phyloP scores from a whole-genome alignment of 805 yeast genomes.

The Maudiozyma barnettii region DNA sequence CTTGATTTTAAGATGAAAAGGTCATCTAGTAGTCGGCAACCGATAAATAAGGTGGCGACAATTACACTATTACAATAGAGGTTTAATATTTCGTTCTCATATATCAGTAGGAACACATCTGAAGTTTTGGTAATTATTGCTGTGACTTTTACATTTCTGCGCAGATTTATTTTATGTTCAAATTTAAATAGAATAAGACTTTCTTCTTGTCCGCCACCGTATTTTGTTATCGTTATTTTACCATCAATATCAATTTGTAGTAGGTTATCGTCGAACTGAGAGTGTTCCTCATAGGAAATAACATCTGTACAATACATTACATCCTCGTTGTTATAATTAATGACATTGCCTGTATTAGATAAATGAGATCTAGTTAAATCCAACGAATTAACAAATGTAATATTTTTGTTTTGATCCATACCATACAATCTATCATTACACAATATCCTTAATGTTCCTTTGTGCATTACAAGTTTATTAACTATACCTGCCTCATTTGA shows the following conservation, averaged over 20 bases:
- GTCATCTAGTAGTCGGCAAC: background rate
- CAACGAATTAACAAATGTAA: background rate
- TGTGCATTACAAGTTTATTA: too few species aligned
- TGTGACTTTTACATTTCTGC: too few species aligned
- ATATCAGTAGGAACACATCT: too few species aligned
- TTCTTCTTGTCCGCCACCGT: too few species aligned
- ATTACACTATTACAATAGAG: background rate
- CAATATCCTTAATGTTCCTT: too few species aligned
- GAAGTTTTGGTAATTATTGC: too few species aligned
- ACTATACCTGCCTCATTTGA: too few species aligned
- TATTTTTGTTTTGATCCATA: background rate
- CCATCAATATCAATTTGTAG: background rate
- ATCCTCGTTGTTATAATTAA: background rate
- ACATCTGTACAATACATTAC: background rate
- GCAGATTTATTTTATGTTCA: too few species aligned
- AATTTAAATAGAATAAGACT: too few species aligned
- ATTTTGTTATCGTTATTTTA: background rate
- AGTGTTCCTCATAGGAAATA: background rate
- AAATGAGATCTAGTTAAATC: background rate
- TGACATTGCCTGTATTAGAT: background rate
- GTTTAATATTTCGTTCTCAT: too few species aligned
- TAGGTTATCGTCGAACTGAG: background rate
- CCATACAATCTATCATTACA: too few species aligned
- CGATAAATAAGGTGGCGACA: background rate
- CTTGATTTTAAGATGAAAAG: background rate